phyloP scores from a whole-genome alignment of 2,329 filamentous ascomycete species.

The Leptographium flavum region DNA sequence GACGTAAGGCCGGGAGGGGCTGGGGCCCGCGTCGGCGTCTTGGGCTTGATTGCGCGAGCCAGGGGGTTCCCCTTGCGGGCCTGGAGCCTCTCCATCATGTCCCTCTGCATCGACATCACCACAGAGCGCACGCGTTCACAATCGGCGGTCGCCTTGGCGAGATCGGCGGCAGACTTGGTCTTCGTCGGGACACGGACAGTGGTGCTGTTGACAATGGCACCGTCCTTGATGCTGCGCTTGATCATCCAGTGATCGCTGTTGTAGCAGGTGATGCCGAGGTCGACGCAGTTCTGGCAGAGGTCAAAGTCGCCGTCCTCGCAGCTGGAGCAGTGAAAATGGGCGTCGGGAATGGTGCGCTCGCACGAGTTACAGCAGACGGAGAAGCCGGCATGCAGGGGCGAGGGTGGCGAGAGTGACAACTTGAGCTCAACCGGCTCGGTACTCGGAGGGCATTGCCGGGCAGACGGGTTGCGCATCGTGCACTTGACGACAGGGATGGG shows the following conservation, averaged over 20 bases:
- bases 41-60: no score
- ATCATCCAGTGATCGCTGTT: conserved; percentile 83
- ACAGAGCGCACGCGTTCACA: no score
- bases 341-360: conserved; percentile 59
- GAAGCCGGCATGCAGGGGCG: conserved; percentile 28
- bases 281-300: conserved; percentile 69
- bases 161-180: conserved; percentile 12
- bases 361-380: conserved; percentile 93
- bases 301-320: conserved; percentile 94
- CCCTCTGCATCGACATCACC: no score
- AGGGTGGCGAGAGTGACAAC: no score
- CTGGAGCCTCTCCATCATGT: no score
- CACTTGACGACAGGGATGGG: not conserved
- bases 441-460: not conserved
- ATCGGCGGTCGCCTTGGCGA: not conserved
- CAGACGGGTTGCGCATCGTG: not conserved
- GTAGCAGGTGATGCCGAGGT: conserved; percentile 61
- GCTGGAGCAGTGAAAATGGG: conserved; percentile 87
- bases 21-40: no score
- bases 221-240: conserved; percentile 70
- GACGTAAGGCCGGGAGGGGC: not conserved
- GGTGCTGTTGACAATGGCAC: conserved; percentile 67
- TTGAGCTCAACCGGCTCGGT: not conserved
- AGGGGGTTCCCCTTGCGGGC: no score
- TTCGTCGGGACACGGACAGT: conserved; percentile 69